These are phyloP conservation scores for Phytophthora brassicae DNA, from an alignment of 352 stramenopile genomes.

Conservation along the genomic window DNA sequence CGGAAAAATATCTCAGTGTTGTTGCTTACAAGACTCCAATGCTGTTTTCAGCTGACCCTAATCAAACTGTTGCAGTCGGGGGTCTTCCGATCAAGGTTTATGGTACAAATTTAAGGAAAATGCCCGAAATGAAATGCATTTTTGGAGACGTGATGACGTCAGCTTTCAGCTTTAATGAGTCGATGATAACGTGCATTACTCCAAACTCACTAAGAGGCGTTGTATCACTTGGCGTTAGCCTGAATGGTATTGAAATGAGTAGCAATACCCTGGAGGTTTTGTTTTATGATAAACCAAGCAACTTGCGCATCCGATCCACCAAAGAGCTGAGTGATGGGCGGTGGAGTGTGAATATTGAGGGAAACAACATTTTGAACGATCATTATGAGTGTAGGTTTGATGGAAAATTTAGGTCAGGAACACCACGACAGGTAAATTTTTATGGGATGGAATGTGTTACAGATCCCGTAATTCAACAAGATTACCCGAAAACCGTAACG, in stretches of 20 bases:
- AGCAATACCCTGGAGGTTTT: slow-evolving; percentile 25
- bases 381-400: slow-evolving; percentile 38
- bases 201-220: slow-evolving; percentile 7
- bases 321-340: slow-evolving; percentile 3
- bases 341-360: slow-evolving; percentile 18
- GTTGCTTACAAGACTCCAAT: slow-evolving; percentile 33
- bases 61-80: slow-evolving; percentile 3
- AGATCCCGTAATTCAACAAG: neutral
- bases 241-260: slow-evolving; percentile 48
- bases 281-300: slow-evolving; percentile 14
- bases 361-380: slow-evolving; percentile 10
- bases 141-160: slow-evolving; percentile 32
- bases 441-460: slow-evolving; percentile 22
- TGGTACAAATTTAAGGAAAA: slow-evolving; percentile 45
- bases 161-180: slow-evolving; percentile 32
- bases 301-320: slow-evolving; percentile 13
- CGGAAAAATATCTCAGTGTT: slow-evolving; percentile 28
- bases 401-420: slow-evolving; percentile 8
- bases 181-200: slow-evolving; percentile 34
- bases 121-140: slow-evolving; percentile 32
- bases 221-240: slow-evolving; percentile 29
- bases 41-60: slow-evolving; percentile 31
- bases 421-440: slow-evolving; percentile 14
- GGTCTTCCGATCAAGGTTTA: slow-evolving; percentile 29
- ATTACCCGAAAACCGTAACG: slow-evolving; percentile 8